Percentiles rank a stretch among this genome's conserved stretches.
Evolutionary conservation across 805 yeast species (phyloP).

Genomic region (Priceomyces medius): DNA sequence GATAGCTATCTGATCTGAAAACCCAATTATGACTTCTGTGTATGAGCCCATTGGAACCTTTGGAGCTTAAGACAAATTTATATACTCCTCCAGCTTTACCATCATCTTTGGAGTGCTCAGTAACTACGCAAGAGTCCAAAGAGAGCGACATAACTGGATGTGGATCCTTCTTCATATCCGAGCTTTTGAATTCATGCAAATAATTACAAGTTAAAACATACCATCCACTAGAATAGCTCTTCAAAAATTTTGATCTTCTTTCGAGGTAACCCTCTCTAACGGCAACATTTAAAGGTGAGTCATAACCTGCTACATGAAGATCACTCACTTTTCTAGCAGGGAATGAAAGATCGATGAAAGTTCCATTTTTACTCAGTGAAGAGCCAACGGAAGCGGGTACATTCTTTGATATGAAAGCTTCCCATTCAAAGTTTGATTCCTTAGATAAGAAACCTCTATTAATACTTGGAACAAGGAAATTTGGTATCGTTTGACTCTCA

Average conservation of each 20-base stretch:
- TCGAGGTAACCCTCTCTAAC: constrained; percentile 81
- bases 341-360: constrained; percentile 41
- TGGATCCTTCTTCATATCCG: constrained; percentile 79
- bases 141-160: constrained; percentile 80
- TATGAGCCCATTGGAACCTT: constrained; percentile 66
- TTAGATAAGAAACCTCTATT: constrained; percentile 59
- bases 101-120: constrained; percentile 78
- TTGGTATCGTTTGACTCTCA: constrained; percentile 71
- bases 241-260: constrained; percentile 85
- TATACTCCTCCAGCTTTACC: constrained; percentile 53
- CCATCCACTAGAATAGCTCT: constrained; percentile 88
- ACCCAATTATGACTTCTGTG: constrained; percentile 90
- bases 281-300: constrained; percentile 60
- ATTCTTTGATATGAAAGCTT: constrained; percentile 72
- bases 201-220: constrained; percentile 87
- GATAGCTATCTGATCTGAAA: constrained; percentile 85
- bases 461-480: constrained; percentile 61
- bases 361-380: constrained; percentile 29
- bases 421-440: constrained; percentile 87
- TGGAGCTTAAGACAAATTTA: constrained; percentile 79
- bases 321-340: constrained; percentile 42
- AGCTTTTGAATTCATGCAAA: constrained; percentile 84
- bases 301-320: constrained; percentile 64
- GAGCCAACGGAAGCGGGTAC: constrained; percentile 33
- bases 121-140: constrained; percentile 73